Percentiles rank a stretch among this genome's conserved stretches.
Conservation (phyloP, 2,329 filamentous ascomycete species). For the Botryosphaeria dothidea region DNA sequence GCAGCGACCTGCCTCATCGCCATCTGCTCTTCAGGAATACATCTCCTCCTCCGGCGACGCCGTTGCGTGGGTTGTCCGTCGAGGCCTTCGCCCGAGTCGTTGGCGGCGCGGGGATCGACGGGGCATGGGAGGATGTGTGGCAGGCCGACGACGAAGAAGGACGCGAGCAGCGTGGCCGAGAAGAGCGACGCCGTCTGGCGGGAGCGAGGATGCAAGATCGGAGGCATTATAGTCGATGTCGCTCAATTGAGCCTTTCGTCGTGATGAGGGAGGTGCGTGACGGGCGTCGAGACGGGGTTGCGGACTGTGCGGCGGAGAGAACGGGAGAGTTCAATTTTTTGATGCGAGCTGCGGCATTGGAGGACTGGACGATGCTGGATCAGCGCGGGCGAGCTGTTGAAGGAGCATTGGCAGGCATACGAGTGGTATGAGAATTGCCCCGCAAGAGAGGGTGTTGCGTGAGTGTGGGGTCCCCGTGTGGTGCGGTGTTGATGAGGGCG, state of each 20-base stretch:
- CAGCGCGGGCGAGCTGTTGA: neutral
- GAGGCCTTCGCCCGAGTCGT: slow-evolving; percentile 41
- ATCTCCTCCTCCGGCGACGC: slow-evolving; percentile 40
- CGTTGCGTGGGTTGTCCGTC: slow-evolving; percentile 31
- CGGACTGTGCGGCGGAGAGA: neutral
- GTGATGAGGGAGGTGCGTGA: neutral
- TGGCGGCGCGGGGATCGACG: slow-evolving; percentile 70
- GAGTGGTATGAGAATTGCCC: neutral
- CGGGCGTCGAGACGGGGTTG: neutral
- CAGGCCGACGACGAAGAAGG: slow-evolving; percentile 87
- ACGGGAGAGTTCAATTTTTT: neutral
- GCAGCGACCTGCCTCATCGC: slow-evolving; percentile 22
- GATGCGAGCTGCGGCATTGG: slow-evolving; percentile 2
- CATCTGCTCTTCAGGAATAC: slow-evolving; percentile 23
- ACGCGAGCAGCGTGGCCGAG: slow-evolving; percentile 84
- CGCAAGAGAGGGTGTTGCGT: neutral
- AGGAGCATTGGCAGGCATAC: neutral
- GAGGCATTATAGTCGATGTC: slow-evolving; percentile 61
- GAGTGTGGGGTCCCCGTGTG: slow-evolving; percentile 10
- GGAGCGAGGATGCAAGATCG: slow-evolving; percentile 87
- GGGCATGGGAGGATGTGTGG: slow-evolving; percentile 93
- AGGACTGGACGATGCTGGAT: neutral
- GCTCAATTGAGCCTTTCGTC: neutral
- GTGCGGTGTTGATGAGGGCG: neutral
- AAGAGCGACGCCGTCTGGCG: slow-evolving; percentile 93